Evolutionary conservation across 2,329 filamentous ascomycete species (phyloP), one percentile per base, ranked within the genome.

Genomic region (Penicillium sp.): DNA sequence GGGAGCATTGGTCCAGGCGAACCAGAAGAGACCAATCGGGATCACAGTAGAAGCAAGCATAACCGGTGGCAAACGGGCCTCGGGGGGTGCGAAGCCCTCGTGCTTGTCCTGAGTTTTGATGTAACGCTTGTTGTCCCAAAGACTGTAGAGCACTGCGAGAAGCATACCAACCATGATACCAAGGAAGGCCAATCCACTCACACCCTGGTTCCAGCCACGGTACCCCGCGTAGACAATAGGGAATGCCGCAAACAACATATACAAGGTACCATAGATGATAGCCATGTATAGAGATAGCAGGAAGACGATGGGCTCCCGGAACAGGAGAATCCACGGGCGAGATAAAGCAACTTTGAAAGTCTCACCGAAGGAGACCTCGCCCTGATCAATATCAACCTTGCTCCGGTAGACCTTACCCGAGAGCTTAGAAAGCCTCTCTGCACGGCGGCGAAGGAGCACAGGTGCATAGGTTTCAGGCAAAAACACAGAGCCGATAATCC

Each of bases 81-180:
- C 69, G 0, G 61, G 69, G 4, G 61, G 64, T n/a, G 64, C 64
- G 44, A 65, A 63, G 6, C 63, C 67, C 0, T 55, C 44, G 35
- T 66, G 56, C 20, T 54, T 27, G 3, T 63, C 58, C 25, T 63
- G 59, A 12, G 55, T 50, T 1, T 25, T 53, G 40, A 65, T 44
- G 18, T 68, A 69, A 14, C 65, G 66, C 54, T 62, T 66, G 51
- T 67, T 69, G 42, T 67, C 67, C 45, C 54, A 63, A 20, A 69
- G 47, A 26, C 55, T 64, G 43, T 65, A 64, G 18, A 35, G 43
- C 11, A 69, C 62, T 1, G 66, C 68, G 18, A 56, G 15, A 26
- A 70, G 41, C 60, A 69, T 70, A 22, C 69, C 69, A 22, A 69
- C 57, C 64, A 71, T 67, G n/a, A 69, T 67, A 12, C 68, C 68